Conservation (phyloP, 345 rosid species). For the Boechera divaricarpa region DNA sequence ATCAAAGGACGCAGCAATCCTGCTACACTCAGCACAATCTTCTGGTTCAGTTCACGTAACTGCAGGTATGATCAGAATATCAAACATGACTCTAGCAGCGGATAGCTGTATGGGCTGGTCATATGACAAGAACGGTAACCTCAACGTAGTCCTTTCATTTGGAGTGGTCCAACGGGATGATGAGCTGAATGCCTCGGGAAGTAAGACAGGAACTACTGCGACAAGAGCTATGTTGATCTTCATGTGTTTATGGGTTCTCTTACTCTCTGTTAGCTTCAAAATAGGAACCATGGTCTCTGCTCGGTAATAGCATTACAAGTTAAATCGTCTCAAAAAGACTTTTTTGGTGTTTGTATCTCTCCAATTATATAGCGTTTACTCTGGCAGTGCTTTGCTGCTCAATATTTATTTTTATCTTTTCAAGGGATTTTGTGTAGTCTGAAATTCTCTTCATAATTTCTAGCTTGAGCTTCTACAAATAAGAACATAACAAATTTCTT, state of each 20-base stretch:
- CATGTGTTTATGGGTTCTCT: slow-evolving; percentile 68
- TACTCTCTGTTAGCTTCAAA: slow-evolving; percentile 71
- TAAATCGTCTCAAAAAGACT: slow-evolving; percentile 8
- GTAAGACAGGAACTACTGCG: slow-evolving; percentile 48
- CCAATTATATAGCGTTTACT: slow-evolving; percentile 34
- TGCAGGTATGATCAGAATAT: slow-evolving; percentile 92
- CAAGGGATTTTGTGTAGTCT: slow-evolving; percentile 23
- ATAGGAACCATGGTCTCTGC: slow-evolving; percentile 60
- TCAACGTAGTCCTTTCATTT: slow-evolving; percentile 69
- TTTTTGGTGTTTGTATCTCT: slow-evolving; percentile 37
- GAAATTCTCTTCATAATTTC: slow-evolving; percentile 25
- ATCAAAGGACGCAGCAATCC: slow-evolving; percentile 67
- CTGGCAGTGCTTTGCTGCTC: slow-evolving; percentile 45
- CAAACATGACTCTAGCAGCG: slow-evolving; percentile 42
- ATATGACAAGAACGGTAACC: slow-evolving; percentile 65
- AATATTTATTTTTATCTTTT: slow-evolving; percentile 15
- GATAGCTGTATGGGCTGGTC: slow-evolving; percentile 65
- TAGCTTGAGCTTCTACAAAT: slow-evolving; percentile 31
- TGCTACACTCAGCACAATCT: slow-evolving; percentile 64
- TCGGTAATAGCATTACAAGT: slow-evolving; percentile 49
- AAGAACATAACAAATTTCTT: neutral
- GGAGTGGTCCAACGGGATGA: slow-evolving; percentile 49
- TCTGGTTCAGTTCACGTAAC: slow-evolving; percentile 85
- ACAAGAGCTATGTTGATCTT: slow-evolving; percentile 59
- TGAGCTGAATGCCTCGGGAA: slow-evolving; percentile 29